Conservation (phyloP, 371 early-diverging fungal genomes). For the Mortierella sp. region DNA sequence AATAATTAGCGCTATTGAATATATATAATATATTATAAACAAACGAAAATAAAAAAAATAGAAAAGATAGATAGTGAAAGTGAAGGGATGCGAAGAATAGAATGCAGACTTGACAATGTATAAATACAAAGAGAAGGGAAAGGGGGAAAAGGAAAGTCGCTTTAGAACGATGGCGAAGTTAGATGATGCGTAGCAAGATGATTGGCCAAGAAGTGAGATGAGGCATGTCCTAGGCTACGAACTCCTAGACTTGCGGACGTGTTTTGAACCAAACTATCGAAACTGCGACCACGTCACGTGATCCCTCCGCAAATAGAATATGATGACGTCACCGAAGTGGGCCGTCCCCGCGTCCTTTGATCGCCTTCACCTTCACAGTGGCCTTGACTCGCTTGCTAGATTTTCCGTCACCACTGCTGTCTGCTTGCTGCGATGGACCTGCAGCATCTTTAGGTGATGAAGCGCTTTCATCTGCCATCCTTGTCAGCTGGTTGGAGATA, state of each 20-base stretch:
- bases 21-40: background rate
- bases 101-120: background rate
- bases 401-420: constrained; percentile 8
- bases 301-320: too few species aligned
- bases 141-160: background rate
- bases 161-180: background rate
- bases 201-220: background rate
- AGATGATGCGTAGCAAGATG: background rate
- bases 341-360: background rate
- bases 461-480: background rate
- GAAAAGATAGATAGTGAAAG: background rate
- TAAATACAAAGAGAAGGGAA: background rate
- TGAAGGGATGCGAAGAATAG: background rate
- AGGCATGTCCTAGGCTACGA: too few species aligned
- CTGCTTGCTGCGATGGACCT: constrained; percentile 15
- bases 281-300: too few species aligned
- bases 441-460: background rate
- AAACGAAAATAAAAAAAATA: background rate
- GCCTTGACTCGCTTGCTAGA: constrained; percentile 15
- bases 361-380: constrained; percentile 13
- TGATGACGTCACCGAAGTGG: constrained; percentile 22
- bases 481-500: too few species aligned
- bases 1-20: too few species aligned
- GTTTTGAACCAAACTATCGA: too few species aligned
- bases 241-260: too few species aligned